These are phyloP conservation scores for Nigrograna mackinnonii DNA, from an alignment of 2,329 filamentous ascomycete genomes.

Conservation along the genomic window DNA sequence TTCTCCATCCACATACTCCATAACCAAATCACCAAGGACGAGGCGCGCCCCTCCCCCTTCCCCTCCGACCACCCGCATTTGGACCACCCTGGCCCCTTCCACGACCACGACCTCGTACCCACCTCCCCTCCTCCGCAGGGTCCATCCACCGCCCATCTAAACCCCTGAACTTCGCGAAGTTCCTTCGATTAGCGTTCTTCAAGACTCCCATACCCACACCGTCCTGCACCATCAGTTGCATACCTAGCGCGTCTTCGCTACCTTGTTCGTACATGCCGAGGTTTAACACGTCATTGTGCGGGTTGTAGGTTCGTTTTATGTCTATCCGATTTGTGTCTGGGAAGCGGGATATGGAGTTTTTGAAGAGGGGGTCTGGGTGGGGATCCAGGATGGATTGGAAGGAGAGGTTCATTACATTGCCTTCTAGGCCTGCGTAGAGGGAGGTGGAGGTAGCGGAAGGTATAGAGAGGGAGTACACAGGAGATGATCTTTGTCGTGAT, in stretches of 20 bases:
- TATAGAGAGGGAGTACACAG: conserved; percentile 53
- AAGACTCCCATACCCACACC: conserved; percentile 29
- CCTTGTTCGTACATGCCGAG: conserved; percentile 54
- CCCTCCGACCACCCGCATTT: too few species aligned
- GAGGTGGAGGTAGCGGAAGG: conserved; percentile 48
- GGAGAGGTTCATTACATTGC: conserved; percentile 46
- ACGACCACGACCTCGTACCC: conserved; percentile 8
- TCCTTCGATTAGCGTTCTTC: conserved; percentile 13
- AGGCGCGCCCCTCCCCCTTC: too few species aligned
- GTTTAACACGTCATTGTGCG: conserved; percentile 40
- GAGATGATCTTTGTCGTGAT: conserved; percentile 18
- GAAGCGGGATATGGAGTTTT: conserved; percentile 14
- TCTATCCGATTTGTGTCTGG: conserved; percentile 20
- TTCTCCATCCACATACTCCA: too few species aligned
- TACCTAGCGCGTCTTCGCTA: conserved; percentile 27
- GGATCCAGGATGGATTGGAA: conserved; percentile 47
- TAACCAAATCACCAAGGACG: too few species aligned
- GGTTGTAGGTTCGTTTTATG: conserved; percentile 32
- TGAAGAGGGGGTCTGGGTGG: conserved; percentile 47
- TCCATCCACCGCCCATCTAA: conserved; percentile 47
- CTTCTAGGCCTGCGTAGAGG: conserved; percentile 54
- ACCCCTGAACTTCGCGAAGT: conserved; percentile 13
- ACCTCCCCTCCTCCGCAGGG: conserved; percentile 12
- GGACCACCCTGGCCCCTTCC: too few species aligned
- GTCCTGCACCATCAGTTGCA: conserved; percentile 46